phyloP scores from a whole-genome alignment of 176 grass and related monocot genomes.

The Carex cristatella region DNA sequence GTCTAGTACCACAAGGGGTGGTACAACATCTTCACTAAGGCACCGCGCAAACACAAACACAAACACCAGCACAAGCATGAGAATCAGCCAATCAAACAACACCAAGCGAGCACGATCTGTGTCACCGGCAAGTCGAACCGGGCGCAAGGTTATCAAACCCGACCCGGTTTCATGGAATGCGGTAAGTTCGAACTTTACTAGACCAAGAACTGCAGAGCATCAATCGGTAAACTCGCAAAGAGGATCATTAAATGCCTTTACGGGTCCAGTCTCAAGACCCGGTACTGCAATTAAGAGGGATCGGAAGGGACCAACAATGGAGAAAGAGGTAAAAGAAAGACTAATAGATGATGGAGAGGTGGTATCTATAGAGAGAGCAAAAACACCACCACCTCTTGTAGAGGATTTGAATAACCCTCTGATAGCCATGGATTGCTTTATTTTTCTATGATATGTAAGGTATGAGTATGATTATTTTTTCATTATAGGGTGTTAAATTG shows the following conservation, averaged over 20 bases:
- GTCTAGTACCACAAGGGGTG: not conserved
- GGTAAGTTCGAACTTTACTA: not conserved
- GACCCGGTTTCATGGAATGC: not conserved
- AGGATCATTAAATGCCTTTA: not conserved
- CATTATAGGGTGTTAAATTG: not conserved
- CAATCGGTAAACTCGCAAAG: not conserved
- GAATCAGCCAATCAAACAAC: not conserved
- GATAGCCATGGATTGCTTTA: slow-evolving; percentile 28
- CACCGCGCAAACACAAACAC: not conserved
- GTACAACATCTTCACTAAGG: slow-evolving; percentile 3
- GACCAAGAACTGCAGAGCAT: not conserved
- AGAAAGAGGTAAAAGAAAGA: not conserved
- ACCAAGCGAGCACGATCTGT: slow-evolving; percentile 9
- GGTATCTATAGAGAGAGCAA: slow-evolving; percentile 1
- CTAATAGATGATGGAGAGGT: not conserved
- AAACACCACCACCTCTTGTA: slow-evolving; percentile 11
- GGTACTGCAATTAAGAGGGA: slow-evolving; percentile 5
- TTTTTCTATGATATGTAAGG: slow-evolving; percentile 17
- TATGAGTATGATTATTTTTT: not conserved
- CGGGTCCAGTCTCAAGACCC: not conserved
- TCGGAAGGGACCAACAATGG: slow-evolving; percentile 7
- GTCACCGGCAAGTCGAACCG: slow-evolving; percentile 16
- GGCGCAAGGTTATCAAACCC: slow-evolving; percentile 13
- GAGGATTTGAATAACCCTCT: slow-evolving; percentile 32
- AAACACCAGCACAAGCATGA: not conserved